Base-by-base conservation (phyloP, 768 basidiomycete species). In the Termitomyces sp. region DNA sequence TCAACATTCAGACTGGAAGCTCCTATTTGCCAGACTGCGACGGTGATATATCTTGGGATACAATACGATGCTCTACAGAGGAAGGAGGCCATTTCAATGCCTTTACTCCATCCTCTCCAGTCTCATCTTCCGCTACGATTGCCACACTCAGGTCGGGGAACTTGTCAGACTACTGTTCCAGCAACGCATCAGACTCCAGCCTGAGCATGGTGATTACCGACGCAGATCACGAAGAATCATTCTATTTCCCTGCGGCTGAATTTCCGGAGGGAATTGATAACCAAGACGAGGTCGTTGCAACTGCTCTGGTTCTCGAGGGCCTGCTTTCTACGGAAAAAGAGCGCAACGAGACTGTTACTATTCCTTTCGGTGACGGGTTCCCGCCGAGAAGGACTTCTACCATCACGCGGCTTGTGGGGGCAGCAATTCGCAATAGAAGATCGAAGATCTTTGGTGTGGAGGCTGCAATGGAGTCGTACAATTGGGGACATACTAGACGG, bases 41-140 rank as follows among this genome's bases (percentile, higher is more conserved):
- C 14, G 59, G 59, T 2, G 53, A 60, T 23, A 50, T 60, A 8
- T 57, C 55, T 7, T 57, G 42, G 53, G 42, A 47, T 28, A 60
- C 59, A 1, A 56, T 47, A 33, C 42, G 19, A 19, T 42, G 33
- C 30, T 54, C 30, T 2, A 33, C 55, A 30, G 56, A 44, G 50
- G 58, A 49, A 7, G 58, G 43, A 21, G 38, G 33, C 42, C 10
- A 50, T 3, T n/a, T 21, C 11, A 15, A 33, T 21, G 30, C 5
- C 11, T 11, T 28, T 0, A 7, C 14, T 14, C 17, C 15, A 14
- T 30, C 49, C 7, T 21, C 28, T 23, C 17, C 33, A 10, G 11
- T 21, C 3, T 33, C 15, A 4, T 31, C 49, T 19, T 35, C 31
- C 14, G 40, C 15, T 19, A 19, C 31, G 3, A 7, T 26, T 4